Evolutionary conservation across 345 rosid species (phyloP).

Genomic region (Geranium rotundifolium): DNA sequence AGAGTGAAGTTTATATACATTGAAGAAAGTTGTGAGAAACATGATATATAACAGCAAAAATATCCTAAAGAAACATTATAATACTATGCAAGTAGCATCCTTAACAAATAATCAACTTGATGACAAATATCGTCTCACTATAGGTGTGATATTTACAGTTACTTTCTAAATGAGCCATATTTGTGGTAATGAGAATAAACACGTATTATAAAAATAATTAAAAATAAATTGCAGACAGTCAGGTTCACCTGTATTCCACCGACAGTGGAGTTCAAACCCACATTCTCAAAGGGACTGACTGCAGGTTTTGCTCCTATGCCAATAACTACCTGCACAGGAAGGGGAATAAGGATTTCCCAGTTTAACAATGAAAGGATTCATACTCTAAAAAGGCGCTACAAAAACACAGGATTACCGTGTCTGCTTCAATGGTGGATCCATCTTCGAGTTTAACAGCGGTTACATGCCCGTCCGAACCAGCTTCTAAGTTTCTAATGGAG

Average conservation of each 20-base stretch:
- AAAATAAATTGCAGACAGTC: too few species aligned
- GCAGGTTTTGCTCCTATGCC: constrained; percentile 95
- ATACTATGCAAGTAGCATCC: too few species aligned
- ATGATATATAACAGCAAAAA: neutral
- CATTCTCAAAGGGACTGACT: constrained; percentile 54
- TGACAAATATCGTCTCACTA: too few species aligned
- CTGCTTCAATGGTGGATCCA: constrained; percentile 80
- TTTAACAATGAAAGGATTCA: neutral
- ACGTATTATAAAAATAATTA: too few species aligned
- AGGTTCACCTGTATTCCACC: constrained; percentile 75
- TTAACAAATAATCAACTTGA: too few species aligned
- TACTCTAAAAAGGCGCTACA: neutral
- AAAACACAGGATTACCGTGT: constrained; percentile 32
- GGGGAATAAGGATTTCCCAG: neutral
- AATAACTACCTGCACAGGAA: constrained; percentile 45
- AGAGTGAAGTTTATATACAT: too few species aligned
- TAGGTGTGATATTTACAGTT: too few species aligned
- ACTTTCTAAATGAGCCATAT: too few species aligned
- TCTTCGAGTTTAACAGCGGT: constrained; percentile 67
- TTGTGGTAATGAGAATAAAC: too few species aligned
- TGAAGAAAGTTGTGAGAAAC: too few species aligned
- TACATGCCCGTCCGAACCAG: constrained; percentile 65
- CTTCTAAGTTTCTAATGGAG: constrained; percentile 65
- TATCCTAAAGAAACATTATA: neutral
- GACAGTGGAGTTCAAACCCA: constrained; percentile 46